Base-by-base conservation (phyloP, 495 filamentous ascomycete genomes). In the Clavariopsis aquatica region DNA sequence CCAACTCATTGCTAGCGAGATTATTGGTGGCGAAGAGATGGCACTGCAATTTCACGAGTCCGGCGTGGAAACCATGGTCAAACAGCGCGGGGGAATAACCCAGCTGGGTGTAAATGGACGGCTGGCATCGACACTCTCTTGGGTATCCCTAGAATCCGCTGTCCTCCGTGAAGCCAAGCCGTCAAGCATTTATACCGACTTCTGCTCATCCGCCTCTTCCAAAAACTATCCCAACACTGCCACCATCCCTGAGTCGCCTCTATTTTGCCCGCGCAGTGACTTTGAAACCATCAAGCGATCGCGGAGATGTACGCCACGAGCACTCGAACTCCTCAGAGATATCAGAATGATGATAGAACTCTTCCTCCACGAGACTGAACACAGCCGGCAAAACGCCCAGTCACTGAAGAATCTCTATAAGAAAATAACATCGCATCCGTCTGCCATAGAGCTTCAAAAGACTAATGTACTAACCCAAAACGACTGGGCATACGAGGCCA, bases 401-500 rank as follows among this genome's bases (percentile, higher is more conserved):
- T 51, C 57, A 5, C 60, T 70, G 15, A 67, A 61, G 46, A 60
- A 51, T 31, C 20, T 64, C 8, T 57, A 60, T 28, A 62, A 57
- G 53, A 64, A 57, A 28, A 56, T 70, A 9, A 59, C 52, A 29
- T 34, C 54, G 15, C 61, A 62, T 26, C 63, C 58, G 5, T 57
- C 59, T 2, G 49, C 55, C 12, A 27, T 55, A n/a, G 46, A 62
- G 12, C 52, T 57, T 17, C 27, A 27, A 7, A 43, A 57, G 29
- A 54, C 10, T 13, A 58, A 36, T 46, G 55, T 64, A 24, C 53
- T 63, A 10, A 68, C 52, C 8, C 23, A 10, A 8, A 60, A 28
- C 45, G 73, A 75, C 47, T 64, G 70, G 51, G 69, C 49, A 49
- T 74, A 75, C 70, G 73, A 74, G 60, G 63, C 70, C 43, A 47